Evolutionary conservation across 2,329 filamentous ascomycete species (phyloP).

Genomic region (Cladophialophora immunda): DNA sequence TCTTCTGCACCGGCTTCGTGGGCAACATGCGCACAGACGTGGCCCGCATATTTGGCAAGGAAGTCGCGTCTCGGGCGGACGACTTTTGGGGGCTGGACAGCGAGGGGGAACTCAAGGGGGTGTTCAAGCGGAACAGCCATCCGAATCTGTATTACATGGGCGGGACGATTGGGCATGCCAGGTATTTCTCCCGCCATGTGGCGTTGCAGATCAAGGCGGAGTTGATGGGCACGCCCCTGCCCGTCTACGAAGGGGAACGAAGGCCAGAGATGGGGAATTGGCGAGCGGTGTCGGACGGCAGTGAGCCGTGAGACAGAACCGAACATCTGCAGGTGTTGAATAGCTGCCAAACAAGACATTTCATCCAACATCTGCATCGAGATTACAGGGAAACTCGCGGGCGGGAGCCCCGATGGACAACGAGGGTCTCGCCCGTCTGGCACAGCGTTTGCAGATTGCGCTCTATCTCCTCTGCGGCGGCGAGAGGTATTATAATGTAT

Average conservation of each 20-base stretch:
- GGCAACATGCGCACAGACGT: conserved; percentile 53
- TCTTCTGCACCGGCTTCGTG: conserved; percentile 58
- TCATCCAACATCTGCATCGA: background rate
- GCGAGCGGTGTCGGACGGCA: background rate
- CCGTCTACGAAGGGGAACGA: conserved; percentile 26
- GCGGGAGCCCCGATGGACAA: too few relatives aligned
- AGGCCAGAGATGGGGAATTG: conserved; percentile 3
- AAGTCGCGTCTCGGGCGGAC: conserved; percentile 51
- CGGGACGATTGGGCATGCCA: conserved; percentile 51
- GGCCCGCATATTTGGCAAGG: conserved; percentile 50
- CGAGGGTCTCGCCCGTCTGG: too few relatives aligned
- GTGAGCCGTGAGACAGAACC: background rate
- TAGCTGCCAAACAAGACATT: background rate
- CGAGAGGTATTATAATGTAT: too few relatives aligned
- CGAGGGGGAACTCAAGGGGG: conserved; percentile 58
- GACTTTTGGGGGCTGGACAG: conserved; percentile 57
- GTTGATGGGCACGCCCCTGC: conserved; percentile 38
- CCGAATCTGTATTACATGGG: conserved; percentile 55
- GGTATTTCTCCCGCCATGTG: conserved; percentile 54
- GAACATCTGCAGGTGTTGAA: too few relatives aligned
- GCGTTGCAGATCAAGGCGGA: conserved; percentile 57
- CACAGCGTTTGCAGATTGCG: too few relatives aligned
- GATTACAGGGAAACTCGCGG: too few relatives aligned
- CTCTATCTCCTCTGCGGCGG: too few relatives aligned
- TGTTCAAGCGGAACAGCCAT: conserved; percentile 49